Evolutionary conservation across 306 rosid genomes (phyloP).

Genomic region (Sicyos edulis): DNA sequence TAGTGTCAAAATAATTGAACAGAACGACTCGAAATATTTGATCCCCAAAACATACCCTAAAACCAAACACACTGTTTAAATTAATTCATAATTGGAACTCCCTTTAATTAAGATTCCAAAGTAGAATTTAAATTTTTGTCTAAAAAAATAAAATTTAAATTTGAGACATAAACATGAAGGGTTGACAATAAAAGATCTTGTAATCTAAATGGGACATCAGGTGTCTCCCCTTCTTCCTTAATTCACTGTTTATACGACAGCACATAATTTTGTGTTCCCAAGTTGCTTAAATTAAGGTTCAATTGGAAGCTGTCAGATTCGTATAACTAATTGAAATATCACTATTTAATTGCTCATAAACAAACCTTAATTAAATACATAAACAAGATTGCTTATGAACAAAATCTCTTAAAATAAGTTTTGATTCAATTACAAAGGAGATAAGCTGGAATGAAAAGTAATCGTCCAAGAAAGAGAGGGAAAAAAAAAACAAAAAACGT

Average conservation of each 20-base stretch:
- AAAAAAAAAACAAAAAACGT: background rate
- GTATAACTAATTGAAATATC: background rate
- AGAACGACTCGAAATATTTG: background rate
- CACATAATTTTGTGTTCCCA: slow-evolving; percentile 4
- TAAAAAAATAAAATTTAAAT: background rate
- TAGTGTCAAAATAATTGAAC: background rate
- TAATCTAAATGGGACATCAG: slow-evolving; percentile 14
- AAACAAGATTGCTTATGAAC: background rate
- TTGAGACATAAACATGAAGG: background rate
- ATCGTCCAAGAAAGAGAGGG: background rate
- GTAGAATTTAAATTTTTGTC: background rate
- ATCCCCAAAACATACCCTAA: background rate
- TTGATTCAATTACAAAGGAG: background rate
- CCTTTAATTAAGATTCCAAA: background rate
- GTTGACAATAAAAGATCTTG: slow-evolving; percentile 12
- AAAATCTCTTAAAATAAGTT: too few relatives aligned
- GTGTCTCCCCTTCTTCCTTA: background rate
- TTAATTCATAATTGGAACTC: background rate
- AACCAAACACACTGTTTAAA: background rate
- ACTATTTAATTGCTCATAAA: too few relatives aligned
- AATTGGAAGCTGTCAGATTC: slow-evolving; percentile 1
- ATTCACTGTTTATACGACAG: background rate
- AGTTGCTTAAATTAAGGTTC: slow-evolving; percentile 1
- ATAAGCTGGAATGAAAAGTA: background rate
- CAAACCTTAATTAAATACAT: background rate